phyloP scores from a whole-genome alignment of 2,329 filamentous ascomycete species.

The Blastomyces percursus region DNA sequence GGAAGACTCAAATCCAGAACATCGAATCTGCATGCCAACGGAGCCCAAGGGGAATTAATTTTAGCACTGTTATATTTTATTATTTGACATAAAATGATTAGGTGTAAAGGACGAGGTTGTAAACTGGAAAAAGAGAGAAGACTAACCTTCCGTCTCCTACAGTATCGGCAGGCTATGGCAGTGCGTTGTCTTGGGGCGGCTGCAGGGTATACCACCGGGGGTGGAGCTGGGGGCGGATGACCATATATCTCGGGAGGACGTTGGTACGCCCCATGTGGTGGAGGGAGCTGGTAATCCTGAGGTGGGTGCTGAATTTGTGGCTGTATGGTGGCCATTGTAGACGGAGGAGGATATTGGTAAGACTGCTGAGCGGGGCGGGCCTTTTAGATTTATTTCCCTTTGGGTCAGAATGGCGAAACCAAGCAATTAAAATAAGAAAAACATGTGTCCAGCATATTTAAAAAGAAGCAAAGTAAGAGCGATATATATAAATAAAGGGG shows the following conservation, averaged over 20 bases:
- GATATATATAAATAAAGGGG: no score
- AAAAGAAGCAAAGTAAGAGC: no score
- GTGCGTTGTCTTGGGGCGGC: conserved; percentile 42
- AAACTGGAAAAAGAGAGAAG: conserved; percentile 1
- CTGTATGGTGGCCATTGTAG: conserved; percentile 34
- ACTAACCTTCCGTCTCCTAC: conserved; percentile 42
- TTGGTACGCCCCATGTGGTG: conserved; percentile 30
- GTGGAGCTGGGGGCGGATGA: conserved; percentile 25
- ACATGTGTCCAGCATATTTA: not conserved
- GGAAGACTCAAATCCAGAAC: conserved; percentile 62
- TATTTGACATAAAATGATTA: not conserved
- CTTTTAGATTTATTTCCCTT: conserved; percentile 4
- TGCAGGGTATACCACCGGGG: conserved; percentile 33
- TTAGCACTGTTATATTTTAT: conserved; percentile 5
- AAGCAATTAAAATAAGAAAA: not conserved
- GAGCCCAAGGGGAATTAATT: not conserved
- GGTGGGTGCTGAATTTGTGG: conserved; percentile 31
- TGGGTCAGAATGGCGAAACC: conserved; percentile 12
- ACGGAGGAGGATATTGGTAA: conserved; percentile 26
- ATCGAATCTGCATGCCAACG: conserved; percentile 50
- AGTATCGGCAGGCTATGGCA: conserved; percentile 43
- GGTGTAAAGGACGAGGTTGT: not conserved
- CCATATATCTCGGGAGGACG: conserved; percentile 33
- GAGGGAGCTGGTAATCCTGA: conserved; percentile 19
- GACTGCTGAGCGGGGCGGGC: conserved; percentile 11